Conservation (phyloP, 208 protist genomes). For the Entamoeba histolytica region DNA sequence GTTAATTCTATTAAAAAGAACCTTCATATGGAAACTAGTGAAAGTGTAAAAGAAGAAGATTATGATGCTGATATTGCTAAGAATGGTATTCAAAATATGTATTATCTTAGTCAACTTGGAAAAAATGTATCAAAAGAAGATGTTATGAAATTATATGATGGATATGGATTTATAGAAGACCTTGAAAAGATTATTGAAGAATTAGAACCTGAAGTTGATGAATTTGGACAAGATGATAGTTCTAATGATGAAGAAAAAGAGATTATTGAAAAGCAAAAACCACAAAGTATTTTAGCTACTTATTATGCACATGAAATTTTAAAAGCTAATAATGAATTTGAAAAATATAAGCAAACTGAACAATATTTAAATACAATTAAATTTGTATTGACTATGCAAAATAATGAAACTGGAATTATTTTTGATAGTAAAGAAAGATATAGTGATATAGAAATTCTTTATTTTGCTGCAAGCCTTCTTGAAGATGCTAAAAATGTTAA, state of each 20-base stretch:
- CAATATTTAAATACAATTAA: neutral
- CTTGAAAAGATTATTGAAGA: neutral
- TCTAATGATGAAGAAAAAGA: neutral
- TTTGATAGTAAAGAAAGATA: neutral
- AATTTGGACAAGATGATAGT: neutral
- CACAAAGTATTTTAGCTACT: neutral
- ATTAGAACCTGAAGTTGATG: neutral
- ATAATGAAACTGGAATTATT: neutral
- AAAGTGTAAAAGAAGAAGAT: neutral
- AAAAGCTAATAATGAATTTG: neutral
- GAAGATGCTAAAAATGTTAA: neutral
- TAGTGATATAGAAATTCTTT: neutral
- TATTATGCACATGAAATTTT: neutral
- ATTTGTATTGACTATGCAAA: neutral
- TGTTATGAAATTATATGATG: neutral
- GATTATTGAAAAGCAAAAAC: neutral
- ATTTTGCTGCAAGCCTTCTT: neutral
- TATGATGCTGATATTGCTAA: neutral
- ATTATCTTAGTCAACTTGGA: neutral
- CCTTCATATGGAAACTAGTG: neutral
- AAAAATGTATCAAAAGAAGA: neutral
- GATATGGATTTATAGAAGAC: neutral
- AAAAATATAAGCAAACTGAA: neutral
- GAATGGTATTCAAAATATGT: neutral
- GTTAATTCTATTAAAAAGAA: neutral